A percentile compares a stretch with the other conserved stretches of the same genome.
Conservation (phyloP, 1,284 basidiomycete species). For the Austroboletus novae-zelandiae region DNA sequence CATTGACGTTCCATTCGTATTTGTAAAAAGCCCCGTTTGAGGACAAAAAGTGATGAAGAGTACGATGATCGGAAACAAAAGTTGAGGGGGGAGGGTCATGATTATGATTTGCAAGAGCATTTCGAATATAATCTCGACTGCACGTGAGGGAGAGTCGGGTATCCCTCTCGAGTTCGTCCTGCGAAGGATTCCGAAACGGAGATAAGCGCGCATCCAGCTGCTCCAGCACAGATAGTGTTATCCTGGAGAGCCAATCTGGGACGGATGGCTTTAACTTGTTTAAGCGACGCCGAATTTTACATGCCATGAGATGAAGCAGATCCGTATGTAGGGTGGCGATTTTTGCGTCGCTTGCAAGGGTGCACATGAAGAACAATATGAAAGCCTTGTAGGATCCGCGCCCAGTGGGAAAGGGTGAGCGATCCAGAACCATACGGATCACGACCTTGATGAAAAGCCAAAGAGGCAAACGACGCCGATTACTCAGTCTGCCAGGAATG, state of each 20-base stretch:
- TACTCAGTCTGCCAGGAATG: conserved; percentile 25
- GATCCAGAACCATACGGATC: neutral
- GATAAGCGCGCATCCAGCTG: no score
- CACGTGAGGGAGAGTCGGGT: no score
- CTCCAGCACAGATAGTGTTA: no score
- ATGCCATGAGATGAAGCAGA: conserved; percentile 22
- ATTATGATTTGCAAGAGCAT: neutral
- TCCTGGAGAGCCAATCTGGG: no score
- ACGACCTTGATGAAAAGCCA: neutral
- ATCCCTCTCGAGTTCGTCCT: no score
- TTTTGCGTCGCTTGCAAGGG: no score
- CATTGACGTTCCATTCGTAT: neutral
- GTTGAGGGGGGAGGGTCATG: neutral
- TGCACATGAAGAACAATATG: no score
- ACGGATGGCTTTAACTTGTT: no score
- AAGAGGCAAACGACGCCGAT: no score
- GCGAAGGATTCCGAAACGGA: no score
- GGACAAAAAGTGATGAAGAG: conserved; percentile 10
- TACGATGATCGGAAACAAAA: neutral
- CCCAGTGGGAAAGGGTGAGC: neutral
- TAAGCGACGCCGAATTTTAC: conserved; percentile 18
- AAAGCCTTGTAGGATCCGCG: conserved; percentile 7
- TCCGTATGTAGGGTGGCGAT: conserved; percentile 24
- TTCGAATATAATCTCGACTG: neutral
- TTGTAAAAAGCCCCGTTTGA: conserved; percentile 2